Evolutionary conservation across 1,284 basidiomycete genomes (phyloP).

Genomic region (Inonotus hispidus): DNA sequence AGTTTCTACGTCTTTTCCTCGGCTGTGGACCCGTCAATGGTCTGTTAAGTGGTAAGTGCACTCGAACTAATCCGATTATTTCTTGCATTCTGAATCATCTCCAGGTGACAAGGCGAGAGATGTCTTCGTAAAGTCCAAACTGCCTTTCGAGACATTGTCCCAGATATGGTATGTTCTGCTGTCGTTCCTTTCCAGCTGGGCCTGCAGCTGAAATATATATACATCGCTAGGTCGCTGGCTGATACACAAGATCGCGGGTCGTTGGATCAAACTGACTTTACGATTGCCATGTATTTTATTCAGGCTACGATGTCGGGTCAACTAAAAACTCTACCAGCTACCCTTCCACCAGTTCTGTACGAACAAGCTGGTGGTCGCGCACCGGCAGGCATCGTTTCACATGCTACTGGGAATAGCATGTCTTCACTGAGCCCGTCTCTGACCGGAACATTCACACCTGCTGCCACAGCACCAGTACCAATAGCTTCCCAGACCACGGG

Average conservation of each 20-base stretch:
- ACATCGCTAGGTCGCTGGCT: slow-evolving; percentile 86
- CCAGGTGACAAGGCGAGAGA: slow-evolving; percentile 87
- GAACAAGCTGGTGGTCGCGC: slow-evolving; percentile 66
- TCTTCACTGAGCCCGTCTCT: slow-evolving; percentile 46
- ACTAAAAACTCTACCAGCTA: slow-evolving; percentile 68
- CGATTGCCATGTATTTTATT: slow-evolving; percentile 95
- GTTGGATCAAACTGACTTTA: slow-evolving; percentile 90
- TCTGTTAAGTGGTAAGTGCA: slow-evolving; percentile 52
- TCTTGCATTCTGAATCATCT: slow-evolving; percentile 13
- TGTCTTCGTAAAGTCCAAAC: slow-evolving; percentile 90
- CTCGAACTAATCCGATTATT: not conserved
- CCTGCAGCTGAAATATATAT: not conserved
- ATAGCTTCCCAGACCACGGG: slow-evolving; percentile 23
- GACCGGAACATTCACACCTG: slow-evolving; percentile 33
- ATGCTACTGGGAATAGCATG: slow-evolving; percentile 56
- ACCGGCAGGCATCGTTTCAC: slow-evolving; percentile 39
- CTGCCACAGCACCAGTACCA: slow-evolving; percentile 24
- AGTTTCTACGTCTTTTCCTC: slow-evolving; percentile 78
- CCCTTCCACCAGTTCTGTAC: slow-evolving; percentile 86
- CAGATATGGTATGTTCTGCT: slow-evolving; percentile 77
- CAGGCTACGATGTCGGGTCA: slow-evolving; percentile 86
- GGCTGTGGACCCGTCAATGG: slow-evolving; percentile 72
- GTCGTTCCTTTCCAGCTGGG: not conserved
- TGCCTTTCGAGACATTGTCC: slow-evolving; percentile 85
- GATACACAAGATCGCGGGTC: slow-evolving; percentile 91